Evolutionary conservation across 306 rosid genomes (phyloP), one percentile per base, ranked within the genome.

Genomic region (Sindora glabra): DNA sequence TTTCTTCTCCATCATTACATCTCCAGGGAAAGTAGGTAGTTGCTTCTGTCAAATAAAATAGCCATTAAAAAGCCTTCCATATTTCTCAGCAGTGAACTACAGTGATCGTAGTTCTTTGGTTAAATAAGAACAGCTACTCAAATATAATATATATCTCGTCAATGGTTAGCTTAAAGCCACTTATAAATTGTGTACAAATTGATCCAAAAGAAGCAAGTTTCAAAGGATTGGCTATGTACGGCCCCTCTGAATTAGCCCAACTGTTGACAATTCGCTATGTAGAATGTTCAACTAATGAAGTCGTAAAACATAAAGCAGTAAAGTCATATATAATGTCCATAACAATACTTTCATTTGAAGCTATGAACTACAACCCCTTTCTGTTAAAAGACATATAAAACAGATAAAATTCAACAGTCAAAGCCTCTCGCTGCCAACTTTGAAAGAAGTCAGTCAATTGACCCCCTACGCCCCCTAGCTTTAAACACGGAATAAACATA

Each of bases 1-100:
- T 44, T 68, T 80, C 74, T 70, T 80, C 66, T 70, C 86, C 95
- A 90, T 90, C 58, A 74, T 77, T 15, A 71, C 69, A 69, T 69
- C 59, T 39, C 77, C 48, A 50, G 64, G 8, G 16, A 64, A 58
- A 64, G 51, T 40, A 57, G 21, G 25, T 70, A 52, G 18, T 40
- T 23, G 57, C 57, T 56, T 64, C 60, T 18, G 61, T 68, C 58
- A n/a, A n/a, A n/a, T n/a, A n/a, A n/a, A n/a, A n/a, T n/a, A n/a
- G n/a, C n/a, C n/a, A n/a, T n/a, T n/a, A n/a, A 70, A 50, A 66
- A 59, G 38, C 55, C 52, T 58, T 3, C 22, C 10, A 38, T 68
- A 8, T 45, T 39, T 41, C 45, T 51, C 15, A 17, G 32, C 68
- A 57, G 3, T 38, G 22, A 37, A 74, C 56, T 26, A 40, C 33